Evolutionary conservation across 192 early-diverging fungal species (phyloP).

Genomic region (Coemansia aciculifera): DNA sequence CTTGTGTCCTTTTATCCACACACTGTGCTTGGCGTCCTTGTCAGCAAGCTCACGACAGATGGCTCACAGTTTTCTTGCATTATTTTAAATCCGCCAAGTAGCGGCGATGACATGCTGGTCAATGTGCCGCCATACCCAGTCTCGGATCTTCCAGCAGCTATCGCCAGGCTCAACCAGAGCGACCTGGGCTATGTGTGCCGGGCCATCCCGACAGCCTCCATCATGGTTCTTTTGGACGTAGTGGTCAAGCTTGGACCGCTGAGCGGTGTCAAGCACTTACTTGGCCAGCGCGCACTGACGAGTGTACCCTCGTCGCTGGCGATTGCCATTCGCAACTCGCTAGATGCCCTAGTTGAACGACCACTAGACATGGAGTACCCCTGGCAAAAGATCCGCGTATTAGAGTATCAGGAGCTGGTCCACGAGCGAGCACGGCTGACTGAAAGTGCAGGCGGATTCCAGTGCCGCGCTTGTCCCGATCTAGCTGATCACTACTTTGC

Average conservation of each 20-base stretch:
- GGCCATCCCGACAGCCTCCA: slow-evolving; percentile 23
- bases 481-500: slow-evolving; percentile 55
- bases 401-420: slow-evolving; percentile 81
- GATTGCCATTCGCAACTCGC: slow-evolving; percentile 24
- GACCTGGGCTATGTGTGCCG: slow-evolving; percentile 14
- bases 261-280: slow-evolving; percentile 12
- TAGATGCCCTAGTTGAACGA: slow-evolving; percentile 38
- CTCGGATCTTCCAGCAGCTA: slow-evolving; percentile 10
- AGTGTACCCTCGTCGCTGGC: slow-evolving; percentile 47
- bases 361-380: slow-evolving; percentile 64
- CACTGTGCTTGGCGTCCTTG: slow-evolving; percentile 26
- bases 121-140: slow-evolving; percentile 36
- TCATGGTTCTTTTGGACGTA: slow-evolving; percentile 21
- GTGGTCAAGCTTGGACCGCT: slow-evolving; percentile 25
- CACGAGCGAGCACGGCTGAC: slow-evolving; percentile 62
- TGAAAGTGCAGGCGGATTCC: slow-evolving; percentile 25
- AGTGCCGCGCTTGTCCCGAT: slow-evolving; percentile 48
- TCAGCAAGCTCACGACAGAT: slow-evolving; percentile 25
- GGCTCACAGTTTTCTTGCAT: slow-evolving; percentile 45
- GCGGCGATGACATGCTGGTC: neutral
- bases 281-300: slow-evolving; percentile 7
- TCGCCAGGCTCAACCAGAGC: slow-evolving; percentile 19
- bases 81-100: slow-evolving; percentile 24
- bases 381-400: slow-evolving; percentile 81
- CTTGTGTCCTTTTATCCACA: slow-evolving; percentile 71